Evolutionary conservation across 2,329 filamentous ascomycete genomes (phyloP).

Genomic region (Calonectria fujianensis): DNA sequence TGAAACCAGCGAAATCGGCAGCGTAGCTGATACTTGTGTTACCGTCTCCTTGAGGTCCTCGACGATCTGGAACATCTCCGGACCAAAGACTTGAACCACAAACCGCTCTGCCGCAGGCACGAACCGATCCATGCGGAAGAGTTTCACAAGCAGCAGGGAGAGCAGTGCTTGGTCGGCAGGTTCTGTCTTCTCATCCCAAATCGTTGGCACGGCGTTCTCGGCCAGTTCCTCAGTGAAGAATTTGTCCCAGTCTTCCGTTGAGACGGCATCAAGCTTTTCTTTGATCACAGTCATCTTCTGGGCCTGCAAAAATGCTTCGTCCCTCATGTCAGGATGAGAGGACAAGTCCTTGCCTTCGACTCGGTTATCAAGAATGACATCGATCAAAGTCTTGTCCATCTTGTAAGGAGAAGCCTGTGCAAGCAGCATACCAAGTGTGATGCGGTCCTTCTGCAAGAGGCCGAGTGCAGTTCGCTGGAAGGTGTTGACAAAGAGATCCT

Average conservation of each 20-base stretch:
- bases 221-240: constrained; percentile 92
- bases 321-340: constrained; percentile 76
- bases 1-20: constrained; percentile 93
- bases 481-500: constrained; percentile 91
- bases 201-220: constrained; percentile 86
- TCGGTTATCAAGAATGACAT: constrained; percentile 87
- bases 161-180: constrained; percentile 85
- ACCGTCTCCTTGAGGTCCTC: constrained; percentile 92
- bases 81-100: constrained; percentile 88
- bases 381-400: constrained; percentile 94
- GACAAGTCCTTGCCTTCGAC: constrained; percentile 87
- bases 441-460: constrained; percentile 92
- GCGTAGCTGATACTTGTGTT: constrained; percentile 86
- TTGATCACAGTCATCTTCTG: constrained; percentile 84
- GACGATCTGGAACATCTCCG: constrained; percentile 86
- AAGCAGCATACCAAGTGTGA: constrained; percentile 95
- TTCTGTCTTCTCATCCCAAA: constrained; percentile 80
- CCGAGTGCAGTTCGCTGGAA: constrained; percentile 96
- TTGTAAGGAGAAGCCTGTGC: constrained; percentile 96
- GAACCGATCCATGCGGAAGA: constrained; percentile 96
- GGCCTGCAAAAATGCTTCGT: constrained; percentile 81
- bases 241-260: constrained; percentile 81
- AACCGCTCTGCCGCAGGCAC: constrained; percentile 96
- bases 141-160: constrained; percentile 92
- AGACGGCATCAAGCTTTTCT: constrained; percentile 78